Evolutionary conservation across 768 basidiomycete species (phyloP).

Genomic region (Amanita rubescens): DNA sequence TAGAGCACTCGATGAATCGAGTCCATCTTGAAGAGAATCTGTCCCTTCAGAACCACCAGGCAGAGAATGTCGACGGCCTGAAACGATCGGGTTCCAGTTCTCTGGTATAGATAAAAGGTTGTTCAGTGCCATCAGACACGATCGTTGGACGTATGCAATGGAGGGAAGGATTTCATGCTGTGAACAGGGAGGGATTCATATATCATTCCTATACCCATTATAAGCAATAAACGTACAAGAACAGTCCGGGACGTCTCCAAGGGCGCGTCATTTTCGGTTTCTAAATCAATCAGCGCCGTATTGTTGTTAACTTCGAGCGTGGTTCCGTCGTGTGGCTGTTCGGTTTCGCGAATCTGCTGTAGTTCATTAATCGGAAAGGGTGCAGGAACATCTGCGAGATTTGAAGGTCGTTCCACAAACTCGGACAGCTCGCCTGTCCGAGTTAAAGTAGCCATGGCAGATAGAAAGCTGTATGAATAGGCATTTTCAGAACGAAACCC

Average conservation of each 20-base stretch:
- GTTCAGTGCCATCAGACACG: conserved; percentile 67
- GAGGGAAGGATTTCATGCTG: conserved; percentile 64
- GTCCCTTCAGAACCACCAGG: conserved; percentile 34
- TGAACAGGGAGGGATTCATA: conserved; percentile 6
- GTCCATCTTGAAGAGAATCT: conserved; percentile 20
- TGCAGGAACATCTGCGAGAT: conserved; percentile 27
- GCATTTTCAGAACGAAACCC: not conserved
- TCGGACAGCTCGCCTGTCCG: conserved; percentile 23
- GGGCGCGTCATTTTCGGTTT: conserved; percentile 1
- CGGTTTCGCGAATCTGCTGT: conserved; percentile 6
- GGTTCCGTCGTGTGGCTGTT: not conserved
- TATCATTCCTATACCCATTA: not conserved
- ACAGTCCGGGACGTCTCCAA: conserved; percentile 7
- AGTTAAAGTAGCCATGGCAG: conserved; percentile 33
- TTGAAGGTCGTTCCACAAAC: conserved; percentile 15
- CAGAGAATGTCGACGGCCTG: conserved; percentile 56
- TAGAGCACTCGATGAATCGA: conserved; percentile 43
- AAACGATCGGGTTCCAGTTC: conserved; percentile 47
- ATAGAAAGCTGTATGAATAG: not conserved
- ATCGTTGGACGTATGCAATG: conserved; percentile 65
- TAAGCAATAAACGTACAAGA: conserved; percentile 17
- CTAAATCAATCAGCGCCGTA: not conserved
- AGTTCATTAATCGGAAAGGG: conserved; percentile 34
- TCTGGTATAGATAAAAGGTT: conserved; percentile 52
- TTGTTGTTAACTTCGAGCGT: not conserved